phyloP scores from a whole-genome alignment of 2,329 filamentous ascomycete genomes.

The Sclerotiophoma versabilis region DNA sequence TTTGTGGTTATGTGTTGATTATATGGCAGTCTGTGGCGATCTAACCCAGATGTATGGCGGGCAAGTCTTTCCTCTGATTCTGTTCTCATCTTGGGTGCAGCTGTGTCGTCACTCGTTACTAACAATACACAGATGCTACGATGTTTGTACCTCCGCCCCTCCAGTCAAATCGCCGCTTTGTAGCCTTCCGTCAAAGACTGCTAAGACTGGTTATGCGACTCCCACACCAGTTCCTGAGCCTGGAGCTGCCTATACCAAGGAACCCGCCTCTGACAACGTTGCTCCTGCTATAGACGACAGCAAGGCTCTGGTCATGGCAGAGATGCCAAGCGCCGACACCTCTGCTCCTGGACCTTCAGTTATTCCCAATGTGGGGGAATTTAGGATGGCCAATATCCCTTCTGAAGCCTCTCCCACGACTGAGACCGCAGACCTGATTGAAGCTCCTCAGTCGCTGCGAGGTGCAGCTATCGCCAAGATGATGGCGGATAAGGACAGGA shows the following conservation, averaged over 20 bases:
- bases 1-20: constrained; percentile 18
- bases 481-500: neutral
- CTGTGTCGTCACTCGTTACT: neutral
- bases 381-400: neutral
- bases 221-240: neutral
- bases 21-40: constrained; percentile 11
- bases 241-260: constrained; percentile 1
- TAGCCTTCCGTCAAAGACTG: constrained; percentile 6
- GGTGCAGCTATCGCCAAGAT: constrained; percentile 6
- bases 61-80: neutral
- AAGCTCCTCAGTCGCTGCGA: constrained; percentile 1
- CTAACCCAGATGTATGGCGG: constrained; percentile 10
- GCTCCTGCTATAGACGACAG: neutral
- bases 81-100: neutral
- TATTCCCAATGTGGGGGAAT: neutral
- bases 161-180: constrained; percentile 13
- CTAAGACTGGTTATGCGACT: neutral
- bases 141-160: constrained; percentile 14
- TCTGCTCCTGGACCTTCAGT: neutral
- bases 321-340: neutral
- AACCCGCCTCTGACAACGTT: neutral
- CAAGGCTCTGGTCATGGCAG: constrained; percentile 13
- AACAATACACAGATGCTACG: constrained; percentile 19
- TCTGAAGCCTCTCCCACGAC: neutral
- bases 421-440: neutral